Evolutionary conservation across 768 basidiomycete species (phyloP).

Genomic region (Hericium alpestre): DNA sequence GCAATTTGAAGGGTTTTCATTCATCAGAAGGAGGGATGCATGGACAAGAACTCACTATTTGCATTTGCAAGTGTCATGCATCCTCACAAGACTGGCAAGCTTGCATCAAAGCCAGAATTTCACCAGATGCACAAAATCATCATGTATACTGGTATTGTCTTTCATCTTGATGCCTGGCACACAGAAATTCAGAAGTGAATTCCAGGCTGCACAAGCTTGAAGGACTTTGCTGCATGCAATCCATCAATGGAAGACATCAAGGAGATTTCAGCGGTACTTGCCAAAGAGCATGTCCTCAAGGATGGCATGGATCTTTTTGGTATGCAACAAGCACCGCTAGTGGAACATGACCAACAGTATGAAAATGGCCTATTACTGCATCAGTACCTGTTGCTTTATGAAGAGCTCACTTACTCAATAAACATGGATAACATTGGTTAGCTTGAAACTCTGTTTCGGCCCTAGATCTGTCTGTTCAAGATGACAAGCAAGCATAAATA

Average conservation of each 20-base stretch:
- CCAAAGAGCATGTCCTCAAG: slow-evolving; percentile 9
- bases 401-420: slow-evolving; percentile 21
- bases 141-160: slow-evolving; percentile 9
- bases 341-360: slow-evolving; percentile 20
- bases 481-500: too few relatives aligned
- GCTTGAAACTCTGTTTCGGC: too few relatives aligned
- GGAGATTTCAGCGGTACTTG: slow-evolving; percentile 17
- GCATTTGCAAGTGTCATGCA: slow-evolving; percentile 10
- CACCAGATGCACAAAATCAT: slow-evolving; percentile 22
- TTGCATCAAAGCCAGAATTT: slow-evolving; percentile 19
- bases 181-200: slow-evolving; percentile 10
- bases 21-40: neutral
- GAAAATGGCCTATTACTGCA: slow-evolving; percentile 25
- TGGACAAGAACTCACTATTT: slow-evolving; percentile 10
- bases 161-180: slow-evolving; percentile 19
- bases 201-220: slow-evolving; percentile 10
- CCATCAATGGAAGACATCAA: slow-evolving; percentile 19
- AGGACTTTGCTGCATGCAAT: slow-evolving; percentile 20
- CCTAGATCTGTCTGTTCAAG: too few relatives aligned
- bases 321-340: neutral
- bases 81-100: slow-evolving; percentile 17
- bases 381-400: slow-evolving; percentile 25
- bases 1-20: slow-evolving; percentile 8
- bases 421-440: neutral
- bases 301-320: slow-evolving; percentile 4